Percentiles rank a stretch among this genome's conserved stretches.
Conservation (phyloP, 352 stramenopile genomes). For the Phytophthora citricola region DNA sequence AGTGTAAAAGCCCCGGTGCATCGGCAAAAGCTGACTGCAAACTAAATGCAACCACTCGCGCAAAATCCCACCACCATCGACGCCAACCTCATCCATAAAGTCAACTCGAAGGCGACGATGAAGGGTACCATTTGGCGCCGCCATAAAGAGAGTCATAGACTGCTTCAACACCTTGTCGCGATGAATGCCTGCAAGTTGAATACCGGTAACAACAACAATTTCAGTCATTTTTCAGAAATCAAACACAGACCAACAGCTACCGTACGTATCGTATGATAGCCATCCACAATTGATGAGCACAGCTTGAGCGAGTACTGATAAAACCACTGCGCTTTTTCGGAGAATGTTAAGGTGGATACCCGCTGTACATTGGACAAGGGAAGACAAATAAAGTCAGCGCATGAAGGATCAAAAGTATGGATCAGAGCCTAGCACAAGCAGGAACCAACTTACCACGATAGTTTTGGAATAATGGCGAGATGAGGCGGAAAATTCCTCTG, state of each 20-base stretch:
- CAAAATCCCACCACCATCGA: conserved; percentile 81
- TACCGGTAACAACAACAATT: neutral
- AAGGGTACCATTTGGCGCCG: conserved; percentile 50
- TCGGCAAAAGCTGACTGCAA: conserved; percentile 64
- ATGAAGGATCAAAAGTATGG: neutral
- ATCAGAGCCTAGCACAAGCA: neutral
- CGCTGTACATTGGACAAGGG: conserved; percentile 32
- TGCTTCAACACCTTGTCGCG: conserved; percentile 77
- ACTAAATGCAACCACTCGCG: conserved; percentile 85
- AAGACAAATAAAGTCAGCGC: neutral
- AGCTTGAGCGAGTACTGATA: conserved; percentile 71
- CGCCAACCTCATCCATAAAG: conserved; percentile 83
- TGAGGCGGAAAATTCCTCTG: conserved; percentile 34
- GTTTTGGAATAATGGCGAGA: conserved; percentile 40
- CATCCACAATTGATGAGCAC: conserved; percentile 56
- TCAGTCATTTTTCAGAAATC: neutral
- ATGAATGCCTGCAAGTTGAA: conserved; percentile 52
- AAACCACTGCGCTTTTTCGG: conserved; percentile 73
- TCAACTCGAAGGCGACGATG: conserved; percentile 83
- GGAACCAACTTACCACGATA: conserved; percentile 24
- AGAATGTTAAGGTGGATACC: conserved; percentile 52
- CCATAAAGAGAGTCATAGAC: conserved; percentile 66
- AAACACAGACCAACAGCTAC: neutral
- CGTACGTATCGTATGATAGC: conserved; percentile 76
- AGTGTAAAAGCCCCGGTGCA: conserved; percentile 48